Evolutionary conservation across 805 yeast species (phyloP).

Genomic region (Kockiozyma suomiensis): DNA sequence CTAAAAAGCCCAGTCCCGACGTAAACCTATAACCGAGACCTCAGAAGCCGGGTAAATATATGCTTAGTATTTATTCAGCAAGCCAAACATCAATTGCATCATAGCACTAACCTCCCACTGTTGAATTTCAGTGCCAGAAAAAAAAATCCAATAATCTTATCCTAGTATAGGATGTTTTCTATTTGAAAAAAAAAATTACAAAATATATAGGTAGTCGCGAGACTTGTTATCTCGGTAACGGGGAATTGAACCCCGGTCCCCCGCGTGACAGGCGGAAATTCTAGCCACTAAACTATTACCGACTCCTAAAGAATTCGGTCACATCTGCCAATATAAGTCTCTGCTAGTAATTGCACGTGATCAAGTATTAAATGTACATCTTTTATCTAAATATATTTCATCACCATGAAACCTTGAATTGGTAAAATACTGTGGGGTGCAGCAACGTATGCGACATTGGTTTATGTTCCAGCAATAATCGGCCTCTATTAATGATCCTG

Average conservation of each 20-base stretch:
- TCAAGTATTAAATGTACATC: no score
- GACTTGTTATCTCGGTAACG: slow-evolving; percentile 25
- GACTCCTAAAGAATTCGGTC: slow-evolving; percentile 19
- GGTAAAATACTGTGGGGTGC: no score
- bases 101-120: no score
- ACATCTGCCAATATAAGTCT: neutral
- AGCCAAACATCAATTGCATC: no score
- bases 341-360: no score
- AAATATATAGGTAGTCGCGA: slow-evolving; percentile 3
- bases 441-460: no score
- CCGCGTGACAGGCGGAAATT: slow-evolving; percentile 43
- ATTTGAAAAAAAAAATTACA: neutral
- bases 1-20: neutral
- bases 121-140: no score
- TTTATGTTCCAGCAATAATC: no score
- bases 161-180: neutral
- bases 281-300: slow-evolving; percentile 45
- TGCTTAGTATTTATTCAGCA: no score
- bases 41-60: neutral
- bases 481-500: no score
- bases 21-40: neutral
- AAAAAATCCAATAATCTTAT: neutral
- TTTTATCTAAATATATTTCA: no score
- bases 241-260: slow-evolving; percentile 34
- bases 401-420: no score